A percentile compares a stretch with the other conserved stretches of the same genome.
Evolutionary conservation across 108 stramenopile genomes (phyloP).

Genomic region (Skeletonema grethae): DNA sequence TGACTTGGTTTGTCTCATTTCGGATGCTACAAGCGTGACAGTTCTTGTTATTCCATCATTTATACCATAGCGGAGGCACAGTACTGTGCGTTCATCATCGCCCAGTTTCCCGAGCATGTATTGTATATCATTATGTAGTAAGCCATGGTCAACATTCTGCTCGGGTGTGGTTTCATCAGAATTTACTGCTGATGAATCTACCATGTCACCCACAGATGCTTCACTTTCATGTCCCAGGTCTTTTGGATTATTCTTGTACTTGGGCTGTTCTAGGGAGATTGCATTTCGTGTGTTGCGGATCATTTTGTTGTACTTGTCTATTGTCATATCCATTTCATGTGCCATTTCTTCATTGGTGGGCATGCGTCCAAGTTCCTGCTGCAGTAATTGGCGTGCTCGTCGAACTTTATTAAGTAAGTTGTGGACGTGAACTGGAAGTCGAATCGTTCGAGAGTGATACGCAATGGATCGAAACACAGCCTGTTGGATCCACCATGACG

Average conservation of each 20-base stretch:
- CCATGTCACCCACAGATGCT: constrained; percentile 73
- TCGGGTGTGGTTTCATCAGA: constrained; percentile 67
- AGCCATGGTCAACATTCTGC: constrained; percentile 67
- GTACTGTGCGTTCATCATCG: constrained; percentile 74
- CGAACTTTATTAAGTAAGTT: constrained; percentile 87
- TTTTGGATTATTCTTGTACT: constrained; percentile 84
- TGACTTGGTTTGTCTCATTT: constrained; percentile 76
- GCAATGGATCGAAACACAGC: constrained; percentile 91
- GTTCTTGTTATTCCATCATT: constrained; percentile 86
- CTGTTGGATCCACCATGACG: constrained; percentile 94
- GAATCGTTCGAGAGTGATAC: constrained; percentile 91
- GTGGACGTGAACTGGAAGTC: constrained; percentile 97
- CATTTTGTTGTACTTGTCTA: constrained; percentile 86
- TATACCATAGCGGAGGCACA: constrained; percentile 80
- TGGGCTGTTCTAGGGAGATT: constrained; percentile 83
- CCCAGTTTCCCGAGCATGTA: constrained; percentile 84
- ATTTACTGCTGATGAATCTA: constrained; percentile 54
- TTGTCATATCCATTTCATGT: constrained; percentile 72
- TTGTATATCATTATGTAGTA: constrained; percentile 79
- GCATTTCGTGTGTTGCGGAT: constrained; percentile 71
- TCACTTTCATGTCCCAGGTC: constrained; percentile 82
- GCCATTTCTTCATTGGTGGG: constrained; percentile 94
- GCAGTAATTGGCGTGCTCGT: constrained; percentile 64
- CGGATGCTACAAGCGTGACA: constrained; percentile 80
- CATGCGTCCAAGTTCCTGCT: constrained; percentile 72